Evolutionary conservation across 495 filamentous ascomycete species (phyloP).

Genomic region (Clohesyomyces aquaticus): DNA sequence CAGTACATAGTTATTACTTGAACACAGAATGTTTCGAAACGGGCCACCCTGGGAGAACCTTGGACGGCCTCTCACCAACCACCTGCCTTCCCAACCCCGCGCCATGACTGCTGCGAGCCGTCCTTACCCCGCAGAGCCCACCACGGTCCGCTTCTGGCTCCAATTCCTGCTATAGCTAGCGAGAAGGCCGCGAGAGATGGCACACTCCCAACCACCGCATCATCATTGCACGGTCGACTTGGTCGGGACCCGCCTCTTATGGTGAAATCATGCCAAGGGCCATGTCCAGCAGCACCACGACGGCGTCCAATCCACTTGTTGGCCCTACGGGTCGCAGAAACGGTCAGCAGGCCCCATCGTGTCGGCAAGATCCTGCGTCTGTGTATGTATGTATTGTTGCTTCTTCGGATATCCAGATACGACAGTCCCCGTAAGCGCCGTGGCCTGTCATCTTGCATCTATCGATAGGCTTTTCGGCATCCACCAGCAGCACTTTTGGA

Average conservation of each 20-base stretch:
- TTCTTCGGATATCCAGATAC: background rate
- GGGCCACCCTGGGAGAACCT: background rate
- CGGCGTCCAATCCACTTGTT: constrained; percentile 8
- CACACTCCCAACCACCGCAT: constrained; percentile 20
- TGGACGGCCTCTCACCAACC: constrained; percentile 17
- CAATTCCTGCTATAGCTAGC: background rate
- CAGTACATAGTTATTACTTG: no score
- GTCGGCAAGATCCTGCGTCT: constrained; percentile 16
- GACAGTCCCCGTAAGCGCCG: constrained; percentile 23
- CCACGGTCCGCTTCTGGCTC: background rate
- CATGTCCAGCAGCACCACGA: background rate
- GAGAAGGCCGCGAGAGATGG: constrained; percentile 18
- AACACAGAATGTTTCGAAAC: no score
- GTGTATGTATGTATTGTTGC: no score
- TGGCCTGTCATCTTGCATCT: constrained; percentile 5
- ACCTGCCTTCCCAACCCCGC: constrained; percentile 16
- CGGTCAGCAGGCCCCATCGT: constrained; percentile 33
- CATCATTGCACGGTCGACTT: constrained; percentile 8
- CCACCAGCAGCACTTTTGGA: no score
- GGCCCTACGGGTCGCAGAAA: constrained; percentile 36
- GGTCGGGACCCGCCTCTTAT: constrained; percentile 16
- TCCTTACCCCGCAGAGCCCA: constrained; percentile 23
- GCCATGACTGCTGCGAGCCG: constrained; percentile 3
- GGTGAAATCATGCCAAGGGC: background rate
- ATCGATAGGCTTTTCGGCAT: constrained; percentile 24